Evolutionary conservation across 768 basidiomycete species (phyloP).

Genomic region (Boletus sp.): DNA sequence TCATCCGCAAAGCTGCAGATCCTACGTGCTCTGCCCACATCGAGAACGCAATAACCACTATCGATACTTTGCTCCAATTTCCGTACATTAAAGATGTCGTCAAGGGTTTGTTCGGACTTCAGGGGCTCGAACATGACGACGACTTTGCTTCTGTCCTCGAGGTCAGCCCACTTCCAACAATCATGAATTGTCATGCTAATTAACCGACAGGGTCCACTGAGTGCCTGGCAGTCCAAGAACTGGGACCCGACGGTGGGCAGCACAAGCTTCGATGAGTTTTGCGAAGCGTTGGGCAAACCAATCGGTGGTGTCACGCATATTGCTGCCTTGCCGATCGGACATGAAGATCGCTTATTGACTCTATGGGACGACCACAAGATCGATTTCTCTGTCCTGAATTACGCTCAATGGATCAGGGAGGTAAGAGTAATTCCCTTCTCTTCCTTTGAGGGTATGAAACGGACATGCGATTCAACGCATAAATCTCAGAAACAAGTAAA

Average conservation of each 20-base stretch:
- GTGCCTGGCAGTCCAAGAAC: conserved; percentile 77
- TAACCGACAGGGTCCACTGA: conserved; percentile 51
- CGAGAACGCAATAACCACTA: conserved; percentile 51
- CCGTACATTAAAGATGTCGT: conserved; percentile 48
- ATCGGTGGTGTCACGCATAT: conserved; percentile 32
- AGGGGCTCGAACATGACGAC: conserved; percentile 63
- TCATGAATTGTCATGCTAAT: conserved; percentile 18
- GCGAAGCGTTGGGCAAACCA: conserved; percentile 51
- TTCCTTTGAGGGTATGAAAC: neutral
- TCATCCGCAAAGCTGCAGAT: conserved; percentile 70
- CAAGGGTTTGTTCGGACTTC: conserved; percentile 77
- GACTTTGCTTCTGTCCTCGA: conserved; percentile 74
- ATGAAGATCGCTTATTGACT: conserved; percentile 47
- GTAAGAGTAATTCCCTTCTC: conserved; percentile 33
- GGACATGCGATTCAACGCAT: neutral
- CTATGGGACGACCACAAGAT: conserved; percentile 47
- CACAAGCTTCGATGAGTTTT: conserved; percentile 67
- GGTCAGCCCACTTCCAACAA: conserved; percentile 36
- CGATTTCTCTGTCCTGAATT: conserved; percentile 65
- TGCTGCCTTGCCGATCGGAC: conserved; percentile 45
- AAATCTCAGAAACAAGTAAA: conserved; percentile 49
- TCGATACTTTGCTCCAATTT: conserved; percentile 60
- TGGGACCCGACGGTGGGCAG: conserved; percentile 79
- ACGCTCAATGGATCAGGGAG: conserved; percentile 74
- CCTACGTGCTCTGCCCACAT: conserved; percentile 58